phyloP scores from a whole-genome alignment of 2,329 filamentous ascomycete genomes.

The Sclerotinia borealis region DNA sequence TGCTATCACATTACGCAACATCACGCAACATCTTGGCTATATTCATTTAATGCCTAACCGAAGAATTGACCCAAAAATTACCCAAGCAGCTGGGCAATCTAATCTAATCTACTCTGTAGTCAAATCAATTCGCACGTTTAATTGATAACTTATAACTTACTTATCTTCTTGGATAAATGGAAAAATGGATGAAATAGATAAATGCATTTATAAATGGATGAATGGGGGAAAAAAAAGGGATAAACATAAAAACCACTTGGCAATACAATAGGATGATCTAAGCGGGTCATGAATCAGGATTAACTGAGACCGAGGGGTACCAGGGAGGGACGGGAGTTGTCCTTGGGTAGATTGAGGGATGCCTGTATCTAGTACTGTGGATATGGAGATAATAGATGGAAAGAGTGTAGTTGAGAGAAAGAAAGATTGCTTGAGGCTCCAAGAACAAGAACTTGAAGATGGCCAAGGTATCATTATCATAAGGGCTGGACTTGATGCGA shows the following conservation, averaged over 20 bases:
- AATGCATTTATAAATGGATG: no score
- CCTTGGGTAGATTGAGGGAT: background rate
- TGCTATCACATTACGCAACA: no score
- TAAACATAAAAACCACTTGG: background rate
- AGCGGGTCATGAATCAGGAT: no score
- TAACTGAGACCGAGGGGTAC: no score
- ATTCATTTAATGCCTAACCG: no score
- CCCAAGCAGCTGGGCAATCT: no score
- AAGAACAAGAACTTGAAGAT: background rate
- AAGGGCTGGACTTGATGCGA: background rate
- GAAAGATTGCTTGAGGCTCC: background rate
- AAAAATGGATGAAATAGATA: no score
- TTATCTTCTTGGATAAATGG: slow-evolving; percentile 1
- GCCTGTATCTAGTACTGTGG: background rate
- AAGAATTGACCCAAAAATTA: no score
- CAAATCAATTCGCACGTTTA: background rate
- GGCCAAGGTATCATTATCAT: background rate
- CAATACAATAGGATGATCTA: background rate
- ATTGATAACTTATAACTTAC: background rate
- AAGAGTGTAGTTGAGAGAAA: background rate
- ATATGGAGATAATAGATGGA: background rate
- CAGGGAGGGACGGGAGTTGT: background rate
- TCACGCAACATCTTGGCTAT: no score
- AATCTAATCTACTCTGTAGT: no score
- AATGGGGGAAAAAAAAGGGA: no score